Base-by-base conservation (phyloP, 805 yeast species). In the Saccharomycopsis sp. region DNA sequence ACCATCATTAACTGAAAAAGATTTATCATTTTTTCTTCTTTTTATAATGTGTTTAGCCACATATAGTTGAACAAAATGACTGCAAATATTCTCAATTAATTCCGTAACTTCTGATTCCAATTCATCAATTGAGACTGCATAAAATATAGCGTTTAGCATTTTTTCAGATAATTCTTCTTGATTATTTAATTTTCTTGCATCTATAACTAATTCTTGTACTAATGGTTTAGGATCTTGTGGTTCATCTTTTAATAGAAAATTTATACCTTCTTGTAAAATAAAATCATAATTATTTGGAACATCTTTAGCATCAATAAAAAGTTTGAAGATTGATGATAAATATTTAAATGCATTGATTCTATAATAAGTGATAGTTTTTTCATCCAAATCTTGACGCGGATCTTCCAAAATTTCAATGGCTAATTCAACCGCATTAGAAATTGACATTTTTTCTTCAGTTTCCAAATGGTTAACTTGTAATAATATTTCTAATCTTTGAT, bases 371-470 rank as follows among this genome's bases (percentile, higher is more conserved):
- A n/a, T n/a, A n/a, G n/a, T n/a, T 23, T 38, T 31, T 14, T 13
- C 14, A 33, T 40, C 47, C 4, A 17, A 13, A 3, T 19, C 70
- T 41, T 69, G 64, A 36, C 77, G 57, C 5, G 74, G 72, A 52
- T 85, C 88, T 43, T 80, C 82, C 38, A 92, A 59, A 8, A 89
- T 69, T 19, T 72, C 72, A 30, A 88, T 64, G 0, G 96, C 96
- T 3, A 89, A 72, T 29, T 74, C 70, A 4, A 89, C 66, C 21
- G 92, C 96, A 0, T 95, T 81, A 0, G 96, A 80, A 20, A 92
- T 66, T 1, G 92, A 78, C 23, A 92, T 67, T 1, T 88, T 79
- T 3, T 82, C 72, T 37, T 71, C 69, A 3, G 63, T 66, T 0
- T 64, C 55, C 36, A 86, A 57, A 1, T 95, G 95, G 47, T 83